phyloP scores from a whole-genome alignment of 805 yeast genomes.

The Pichia heedii region DNA sequence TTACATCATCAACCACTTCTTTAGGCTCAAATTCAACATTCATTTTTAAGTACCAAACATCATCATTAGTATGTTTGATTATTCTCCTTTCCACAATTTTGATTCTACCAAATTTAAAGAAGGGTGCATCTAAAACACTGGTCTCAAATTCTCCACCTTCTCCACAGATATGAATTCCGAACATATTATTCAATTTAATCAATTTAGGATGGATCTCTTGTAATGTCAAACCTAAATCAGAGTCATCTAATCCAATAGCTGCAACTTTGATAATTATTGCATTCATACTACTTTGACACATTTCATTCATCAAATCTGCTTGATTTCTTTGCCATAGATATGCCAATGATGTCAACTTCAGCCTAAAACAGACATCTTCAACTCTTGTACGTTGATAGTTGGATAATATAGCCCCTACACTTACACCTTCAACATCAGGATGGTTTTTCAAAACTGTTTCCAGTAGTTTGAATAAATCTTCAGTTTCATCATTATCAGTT shows the following conservation, averaged over 20 bases:
- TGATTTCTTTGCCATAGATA: conserved; percentile 91
- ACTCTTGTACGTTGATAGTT: conserved; percentile 94
- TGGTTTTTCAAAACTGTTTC: conserved; percentile 37
- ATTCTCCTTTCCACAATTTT: conserved; percentile 32
- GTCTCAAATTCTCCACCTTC: conserved; percentile 99
- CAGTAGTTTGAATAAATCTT: conserved; percentile 59
- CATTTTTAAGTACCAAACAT: conserved; percentile 59
- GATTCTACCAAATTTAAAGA: conserved; percentile 50
- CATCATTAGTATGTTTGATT: conserved; percentile 47
- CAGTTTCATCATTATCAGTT: conserved; percentile 80
- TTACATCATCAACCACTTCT: conserved; percentile 9
- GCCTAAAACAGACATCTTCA: conserved; percentile 75
- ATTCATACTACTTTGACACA: conserved; percentile 58
- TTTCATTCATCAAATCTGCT: conserved; percentile 68
- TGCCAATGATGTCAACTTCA: conserved; percentile 61
- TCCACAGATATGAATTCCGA: conserved; percentile 91
- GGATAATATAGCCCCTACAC: conserved; percentile 93
- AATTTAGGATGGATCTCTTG: conserved; percentile 53
- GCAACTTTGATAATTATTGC: conserved; percentile 91
- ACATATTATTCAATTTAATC: conserved; percentile 46
- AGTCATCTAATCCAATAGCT: conserved; percentile 66
- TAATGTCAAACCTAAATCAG: conserved; percentile 62
- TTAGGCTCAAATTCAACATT: conserved; percentile 37
- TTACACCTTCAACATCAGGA: conserved; percentile 76
- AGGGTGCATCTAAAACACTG: conserved; percentile 82